These are phyloP conservation scores for Suhomyces canberraensis DNA, from an alignment of 805 yeast species.

Conservation along the genomic window DNA sequence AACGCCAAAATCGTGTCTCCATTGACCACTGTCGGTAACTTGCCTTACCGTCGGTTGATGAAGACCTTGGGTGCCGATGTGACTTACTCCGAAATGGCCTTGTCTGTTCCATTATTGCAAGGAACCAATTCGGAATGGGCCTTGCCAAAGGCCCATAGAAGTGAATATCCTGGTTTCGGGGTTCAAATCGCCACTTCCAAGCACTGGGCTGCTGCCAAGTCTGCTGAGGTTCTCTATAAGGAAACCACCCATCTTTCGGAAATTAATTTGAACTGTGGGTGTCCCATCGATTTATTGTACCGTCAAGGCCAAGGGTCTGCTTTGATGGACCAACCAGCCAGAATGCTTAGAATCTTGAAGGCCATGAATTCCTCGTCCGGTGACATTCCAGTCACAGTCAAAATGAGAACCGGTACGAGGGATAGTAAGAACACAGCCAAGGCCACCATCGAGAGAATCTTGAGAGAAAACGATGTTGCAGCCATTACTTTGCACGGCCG, in stretches of 20 bases:
- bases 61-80: slow-evolving; percentile 85
- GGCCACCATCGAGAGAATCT: slow-evolving; percentile 62
- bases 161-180: slow-evolving; percentile 87
- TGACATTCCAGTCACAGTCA: slow-evolving; percentile 89
- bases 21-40: slow-evolving; percentile 93
- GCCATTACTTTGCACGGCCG: slow-evolving; percentile 95
- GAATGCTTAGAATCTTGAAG: slow-evolving; percentile 70
- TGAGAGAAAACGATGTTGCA: slow-evolving; percentile 77
- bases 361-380: slow-evolving; percentile 88
- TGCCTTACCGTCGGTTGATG: slow-evolving; percentile 94
- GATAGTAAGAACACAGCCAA: slow-evolving; percentile 90
- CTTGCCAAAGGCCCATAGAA: slow-evolving; percentile 77
- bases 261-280: slow-evolving; percentile 90
- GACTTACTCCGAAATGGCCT: slow-evolving; percentile 95
- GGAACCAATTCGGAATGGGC: slow-evolving; percentile 98
- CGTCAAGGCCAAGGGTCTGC: slow-evolving; percentile 97
- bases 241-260: slow-evolving; percentile 67
- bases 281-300: slow-evolving; percentile 94
- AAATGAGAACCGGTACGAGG: slow-evolving; percentile 86
- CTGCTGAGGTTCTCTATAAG: slow-evolving; percentile 72
- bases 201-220: slow-evolving; percentile 91
- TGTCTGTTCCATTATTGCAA: slow-evolving; percentile 78
- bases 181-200: slow-evolving; percentile 90
- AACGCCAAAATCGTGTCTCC: slow-evolving; percentile 90
- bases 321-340: slow-evolving; percentile 82